Conservation (phyloP, 148 eudicot species). For the Heliamphora exappendiculata region DNA sequence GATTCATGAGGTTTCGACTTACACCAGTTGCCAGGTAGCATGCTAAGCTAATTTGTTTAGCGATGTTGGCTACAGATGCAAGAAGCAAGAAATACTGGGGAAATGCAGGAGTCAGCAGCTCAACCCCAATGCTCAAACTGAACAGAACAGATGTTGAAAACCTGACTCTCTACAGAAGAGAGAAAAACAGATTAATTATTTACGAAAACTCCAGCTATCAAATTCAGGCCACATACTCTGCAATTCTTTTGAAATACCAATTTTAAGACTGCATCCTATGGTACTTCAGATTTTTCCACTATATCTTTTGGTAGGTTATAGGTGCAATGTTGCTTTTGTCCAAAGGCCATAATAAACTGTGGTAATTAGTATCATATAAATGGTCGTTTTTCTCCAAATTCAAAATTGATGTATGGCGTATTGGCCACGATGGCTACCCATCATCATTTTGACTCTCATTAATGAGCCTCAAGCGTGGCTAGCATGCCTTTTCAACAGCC, state of each 20-base stretch:
- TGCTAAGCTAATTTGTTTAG: slow-evolving; percentile 91
- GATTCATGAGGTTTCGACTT: slow-evolving; percentile 27
- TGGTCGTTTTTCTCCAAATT: background rate
- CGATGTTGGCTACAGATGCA: slow-evolving; percentile 81
- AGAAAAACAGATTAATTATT: slow-evolving; percentile 11
- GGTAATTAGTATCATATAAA: background rate
- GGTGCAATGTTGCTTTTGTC: background rate
- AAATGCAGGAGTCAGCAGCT: slow-evolving; percentile 84
- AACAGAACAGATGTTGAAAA: slow-evolving; percentile 76
- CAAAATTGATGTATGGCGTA: background rate
- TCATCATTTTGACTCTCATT: no score
- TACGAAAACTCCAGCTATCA: background rate
- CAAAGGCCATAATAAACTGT: background rate
- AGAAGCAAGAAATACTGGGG: slow-evolving; percentile 85
- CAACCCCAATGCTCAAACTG: slow-evolving; percentile 93
- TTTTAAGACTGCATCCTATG: background rate
- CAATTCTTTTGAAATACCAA: slow-evolving; percentile 1
- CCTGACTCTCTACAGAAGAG: slow-evolving; percentile 64
- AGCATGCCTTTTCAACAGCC: no score
- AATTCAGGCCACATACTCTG: background rate
- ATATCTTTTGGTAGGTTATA: background rate
- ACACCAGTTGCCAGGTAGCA: slow-evolving; percentile 92
- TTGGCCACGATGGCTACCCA: no score
- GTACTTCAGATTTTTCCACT: background rate
- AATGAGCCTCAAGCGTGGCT: no score